These are phyloP conservation scores for Naumovozyma baii DNA, from an alignment of 805 yeast species.

Conservation along the genomic window DNA sequence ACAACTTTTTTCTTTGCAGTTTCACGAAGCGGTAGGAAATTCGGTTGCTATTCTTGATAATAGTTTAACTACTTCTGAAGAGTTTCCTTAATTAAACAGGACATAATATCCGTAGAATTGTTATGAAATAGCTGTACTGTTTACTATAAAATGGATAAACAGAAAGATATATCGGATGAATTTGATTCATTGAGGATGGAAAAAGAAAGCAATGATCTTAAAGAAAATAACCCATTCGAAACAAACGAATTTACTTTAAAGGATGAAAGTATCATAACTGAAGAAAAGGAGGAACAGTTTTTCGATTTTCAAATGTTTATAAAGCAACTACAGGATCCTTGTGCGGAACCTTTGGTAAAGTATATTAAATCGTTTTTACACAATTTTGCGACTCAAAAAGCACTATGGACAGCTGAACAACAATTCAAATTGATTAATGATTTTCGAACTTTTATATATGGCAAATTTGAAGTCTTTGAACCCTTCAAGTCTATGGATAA, in stretches of 20 bases:
- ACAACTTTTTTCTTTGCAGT: too few species aligned
- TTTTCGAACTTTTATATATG: slow-evolving; percentile 63
- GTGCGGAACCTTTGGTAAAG: slow-evolving; percentile 82
- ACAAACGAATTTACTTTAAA: too few species aligned
- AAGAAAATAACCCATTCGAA: neutral
- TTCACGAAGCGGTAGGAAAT: too few species aligned
- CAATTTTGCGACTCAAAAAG: slow-evolving; percentile 51
- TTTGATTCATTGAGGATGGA: slow-evolving; percentile 8
- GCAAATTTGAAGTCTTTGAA: slow-evolving; percentile 48
- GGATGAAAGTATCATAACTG: neutral
- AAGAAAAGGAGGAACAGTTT: slow-evolving; percentile 13
- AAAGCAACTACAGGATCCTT: slow-evolving; percentile 54
- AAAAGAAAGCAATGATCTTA: neutral
- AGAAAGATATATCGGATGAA: slow-evolving; percentile 6
- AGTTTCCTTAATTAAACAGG: too few species aligned
- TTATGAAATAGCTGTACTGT: neutral
- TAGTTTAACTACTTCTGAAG: too few species aligned
- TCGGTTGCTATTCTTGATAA: too few species aligned
- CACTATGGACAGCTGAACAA: slow-evolving; percentile 64
- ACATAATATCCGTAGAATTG: neutral
- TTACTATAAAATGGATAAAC: neutral
- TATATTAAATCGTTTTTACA: slow-evolving; percentile 76
- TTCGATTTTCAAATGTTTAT: slow-evolving; percentile 84
- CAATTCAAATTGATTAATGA: slow-evolving; percentile 70
- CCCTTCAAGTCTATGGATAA: slow-evolving; percentile 67